phyloP scores from a whole-genome alignment of 345 rosid genomes.

The Theobroma cacao region DNA sequence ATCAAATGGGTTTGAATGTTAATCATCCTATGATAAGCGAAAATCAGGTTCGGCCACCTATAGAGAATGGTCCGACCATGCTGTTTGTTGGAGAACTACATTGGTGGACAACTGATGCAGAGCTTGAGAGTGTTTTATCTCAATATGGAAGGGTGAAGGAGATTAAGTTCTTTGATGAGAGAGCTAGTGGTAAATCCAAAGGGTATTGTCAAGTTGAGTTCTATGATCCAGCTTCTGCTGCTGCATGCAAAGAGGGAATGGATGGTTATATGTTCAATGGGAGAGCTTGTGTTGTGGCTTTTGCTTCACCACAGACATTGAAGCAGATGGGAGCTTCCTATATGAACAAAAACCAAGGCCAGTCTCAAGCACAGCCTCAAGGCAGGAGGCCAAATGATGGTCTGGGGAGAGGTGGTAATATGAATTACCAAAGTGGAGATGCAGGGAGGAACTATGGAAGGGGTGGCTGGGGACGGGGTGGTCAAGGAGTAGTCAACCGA shows the following conservation, averaged over 20 bases:
- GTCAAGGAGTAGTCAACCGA: slow-evolving; percentile 56
- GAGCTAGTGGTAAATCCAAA: slow-evolving; percentile 87
- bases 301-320: slow-evolving; percentile 79
- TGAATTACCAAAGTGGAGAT: slow-evolving; percentile 72
- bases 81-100: slow-evolving; percentile 77
- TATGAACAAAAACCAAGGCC: slow-evolving; percentile 60
- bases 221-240: slow-evolving; percentile 61
- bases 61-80: slow-evolving; percentile 72
- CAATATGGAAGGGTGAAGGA: slow-evolving; percentile 82
- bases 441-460: slow-evolving; percentile 70
- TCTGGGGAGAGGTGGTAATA: slow-evolving; percentile 59
- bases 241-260: slow-evolving; percentile 87
- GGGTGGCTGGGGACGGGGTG: slow-evolving; percentile 77
- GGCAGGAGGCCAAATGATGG: slow-evolving; percentile 77
- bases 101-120: slow-evolving; percentile 96
- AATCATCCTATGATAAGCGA: slow-evolving; percentile 43
- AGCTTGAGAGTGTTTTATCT: slow-evolving; percentile 62
- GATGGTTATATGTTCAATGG: slow-evolving; percentile 68
- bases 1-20: slow-evolving; percentile 48
- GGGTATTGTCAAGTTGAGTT: slow-evolving; percentile 91
- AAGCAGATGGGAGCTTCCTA: slow-evolving; percentile 81
- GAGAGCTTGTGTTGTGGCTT: slow-evolving; percentile 78
- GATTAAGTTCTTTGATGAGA: slow-evolving; percentile 82
- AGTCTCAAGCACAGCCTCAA: slow-evolving; percentile 60
- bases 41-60: slow-evolving; percentile 55